These are phyloP conservation scores for Nicotiana rustica DNA, from an alignment of 305 asterid genomes.

Conservation along the genomic window DNA sequence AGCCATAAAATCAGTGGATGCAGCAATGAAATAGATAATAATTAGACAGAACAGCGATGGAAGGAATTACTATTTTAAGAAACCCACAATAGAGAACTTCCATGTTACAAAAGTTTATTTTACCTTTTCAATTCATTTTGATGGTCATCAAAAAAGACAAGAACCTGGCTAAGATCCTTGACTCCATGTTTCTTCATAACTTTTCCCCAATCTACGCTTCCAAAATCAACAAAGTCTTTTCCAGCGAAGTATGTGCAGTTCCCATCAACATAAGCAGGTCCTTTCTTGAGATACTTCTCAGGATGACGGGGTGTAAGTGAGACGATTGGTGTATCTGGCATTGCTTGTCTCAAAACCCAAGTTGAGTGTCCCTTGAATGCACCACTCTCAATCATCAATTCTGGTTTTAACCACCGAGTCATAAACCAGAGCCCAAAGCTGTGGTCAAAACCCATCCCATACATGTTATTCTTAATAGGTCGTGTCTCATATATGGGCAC, in stretches of 20 bases:
- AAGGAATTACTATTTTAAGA: not conserved
- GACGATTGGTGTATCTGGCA: constrained; percentile 82
- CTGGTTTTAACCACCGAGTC: constrained; percentile 83
- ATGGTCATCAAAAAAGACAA: constrained; percentile 96
- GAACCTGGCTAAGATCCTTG: constrained; percentile 68
- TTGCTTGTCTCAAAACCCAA: constrained; percentile 95
- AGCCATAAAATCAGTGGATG: not conserved
- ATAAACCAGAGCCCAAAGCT: constrained; percentile 99
- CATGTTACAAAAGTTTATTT: not conserved
- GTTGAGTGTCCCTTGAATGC: constrained; percentile 99
- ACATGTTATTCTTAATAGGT: constrained; percentile 88
- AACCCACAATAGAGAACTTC: not conserved
- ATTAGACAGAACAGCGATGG: not conserved
- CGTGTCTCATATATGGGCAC: constrained; percentile 89
- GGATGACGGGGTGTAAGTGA: constrained; percentile 98
- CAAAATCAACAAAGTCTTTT: constrained; percentile 91
- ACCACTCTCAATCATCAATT: constrained; percentile 93
- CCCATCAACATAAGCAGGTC: constrained; percentile 95
- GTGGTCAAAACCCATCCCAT: constrained; percentile 97
- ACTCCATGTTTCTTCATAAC: constrained; percentile 78
- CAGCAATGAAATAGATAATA: not conserved
- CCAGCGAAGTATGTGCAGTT: constrained; percentile 96
- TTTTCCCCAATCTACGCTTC: constrained; percentile 87
- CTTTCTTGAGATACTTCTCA: constrained; percentile 87
- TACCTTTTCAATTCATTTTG: constrained; percentile 96